These are phyloP conservation scores for Allantophomopsis cytisporea DNA, from an alignment of 2,329 filamentous ascomycete species.

Conservation along the genomic window DNA sequence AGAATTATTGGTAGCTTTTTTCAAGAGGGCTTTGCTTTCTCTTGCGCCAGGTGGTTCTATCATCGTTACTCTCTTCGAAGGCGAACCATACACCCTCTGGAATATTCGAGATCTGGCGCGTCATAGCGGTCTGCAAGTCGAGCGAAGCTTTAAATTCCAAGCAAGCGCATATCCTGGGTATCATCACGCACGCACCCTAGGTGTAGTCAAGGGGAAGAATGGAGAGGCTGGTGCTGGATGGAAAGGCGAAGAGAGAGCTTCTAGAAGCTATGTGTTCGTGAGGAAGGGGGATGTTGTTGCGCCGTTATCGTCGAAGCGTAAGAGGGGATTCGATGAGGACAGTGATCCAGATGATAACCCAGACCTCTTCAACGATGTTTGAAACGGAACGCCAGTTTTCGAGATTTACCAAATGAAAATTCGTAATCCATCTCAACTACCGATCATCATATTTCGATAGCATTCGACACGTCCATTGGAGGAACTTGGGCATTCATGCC, in stretches of 20 bases:
- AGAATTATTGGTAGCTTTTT: constrained; percentile 59
- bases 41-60: constrained; percentile 44
- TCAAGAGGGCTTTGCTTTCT: constrained; percentile 35
- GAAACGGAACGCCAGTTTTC: too few relatives aligned
- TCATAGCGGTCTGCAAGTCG: constrained; percentile 58
- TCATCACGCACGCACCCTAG: constrained; percentile 58
- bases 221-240: constrained; percentile 24
- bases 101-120: constrained; percentile 80
- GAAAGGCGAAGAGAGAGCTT: constrained; percentile 36
- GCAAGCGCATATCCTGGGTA: constrained; percentile 59
- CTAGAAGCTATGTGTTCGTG: constrained; percentile 49
- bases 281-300: constrained; percentile 35
- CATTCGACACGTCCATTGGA: too few relatives aligned
- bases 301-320: constrained; percentile 16
- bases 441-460: too few relatives aligned
- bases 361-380: constrained; percentile 15
- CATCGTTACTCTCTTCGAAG: constrained; percentile 81
- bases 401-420: too few relatives aligned
- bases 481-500: not conserved
- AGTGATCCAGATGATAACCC: constrained; percentile 13
- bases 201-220: constrained; percentile 38
- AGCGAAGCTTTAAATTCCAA: constrained; percentile 57
- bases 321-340: constrained; percentile 12
- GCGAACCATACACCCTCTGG: constrained; percentile 91
- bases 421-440: too few relatives aligned